These are phyloP conservation scores for Rhodamnia argentea DNA, from an alignment of 345 rosid genomes.

Conservation along the genomic window DNA sequence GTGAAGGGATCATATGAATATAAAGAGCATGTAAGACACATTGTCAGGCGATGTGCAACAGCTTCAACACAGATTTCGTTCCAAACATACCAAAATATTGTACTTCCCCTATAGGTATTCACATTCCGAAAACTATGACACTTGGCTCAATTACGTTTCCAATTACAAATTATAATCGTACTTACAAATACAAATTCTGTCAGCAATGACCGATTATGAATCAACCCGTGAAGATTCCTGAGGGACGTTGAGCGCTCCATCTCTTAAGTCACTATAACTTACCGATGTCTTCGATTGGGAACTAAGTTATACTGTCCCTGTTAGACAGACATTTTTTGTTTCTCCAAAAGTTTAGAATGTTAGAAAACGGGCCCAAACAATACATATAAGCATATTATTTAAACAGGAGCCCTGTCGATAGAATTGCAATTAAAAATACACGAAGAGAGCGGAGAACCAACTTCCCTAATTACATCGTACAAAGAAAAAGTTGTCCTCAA, in stretches of 20 bases:
- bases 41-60: too few relatives aligned
- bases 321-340: too few relatives aligned
- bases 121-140: neutral
- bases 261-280: neutral
- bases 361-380: too few relatives aligned
- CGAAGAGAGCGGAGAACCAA: neutral
- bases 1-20: too few relatives aligned
- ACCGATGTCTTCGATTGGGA: neutral
- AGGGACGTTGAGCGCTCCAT: neutral
- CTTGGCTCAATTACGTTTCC: neutral
- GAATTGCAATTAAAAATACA: too few relatives aligned
- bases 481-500: neutral
- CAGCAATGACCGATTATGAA: neutral
- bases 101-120: neutral
- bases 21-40: too few relatives aligned
- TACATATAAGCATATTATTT: too few relatives aligned
- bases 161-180: neutral
- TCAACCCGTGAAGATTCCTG: neutral
- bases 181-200: neutral
- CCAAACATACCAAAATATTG: neutral
- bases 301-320: too few relatives aligned
- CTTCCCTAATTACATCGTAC: neutral
- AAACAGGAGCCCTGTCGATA: too few relatives aligned
- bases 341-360: too few relatives aligned
- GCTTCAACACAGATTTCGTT: neutral